phyloP scores from a whole-genome alignment of 805 yeast genomes.

The Schwanniomyces vanrijiae region DNA sequence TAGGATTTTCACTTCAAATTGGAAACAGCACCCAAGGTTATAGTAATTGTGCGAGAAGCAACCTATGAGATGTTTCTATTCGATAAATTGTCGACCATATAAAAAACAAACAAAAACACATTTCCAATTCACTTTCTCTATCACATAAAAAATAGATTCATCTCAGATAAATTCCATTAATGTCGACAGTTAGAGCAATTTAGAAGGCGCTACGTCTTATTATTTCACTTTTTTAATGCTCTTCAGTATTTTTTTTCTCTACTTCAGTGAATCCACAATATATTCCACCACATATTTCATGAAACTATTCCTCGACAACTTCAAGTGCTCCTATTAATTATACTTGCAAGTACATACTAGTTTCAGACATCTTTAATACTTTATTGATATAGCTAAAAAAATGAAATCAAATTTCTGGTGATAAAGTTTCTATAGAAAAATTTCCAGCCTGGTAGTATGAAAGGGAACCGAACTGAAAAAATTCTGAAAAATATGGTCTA shows the following conservation, averaged over 20 bases:
- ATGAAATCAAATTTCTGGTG: conserved; percentile 1
- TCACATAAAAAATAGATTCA: background rate
- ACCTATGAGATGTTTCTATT: background rate
- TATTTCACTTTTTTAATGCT: background rate
- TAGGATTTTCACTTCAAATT: background rate
- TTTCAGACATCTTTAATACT: conserved; percentile 31
- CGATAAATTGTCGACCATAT: background rate
- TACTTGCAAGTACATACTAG: conserved; percentile 26
- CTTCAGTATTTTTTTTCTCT: background rate
- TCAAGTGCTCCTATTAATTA: background rate
- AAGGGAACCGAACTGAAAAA: conserved; percentile 1
- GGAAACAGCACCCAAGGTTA: background rate
- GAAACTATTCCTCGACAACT: background rate
- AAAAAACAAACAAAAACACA: too few species aligned
- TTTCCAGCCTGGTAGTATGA: conserved; percentile 3
- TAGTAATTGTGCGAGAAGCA: background rate
- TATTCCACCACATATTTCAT: background rate
- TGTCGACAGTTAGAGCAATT: background rate
- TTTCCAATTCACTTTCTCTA: background rate
- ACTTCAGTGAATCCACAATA: background rate
- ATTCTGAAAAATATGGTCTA: conserved; percentile 6
- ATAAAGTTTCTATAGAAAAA: conserved; percentile 1
- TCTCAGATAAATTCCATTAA: background rate
- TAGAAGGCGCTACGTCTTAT: background rate
- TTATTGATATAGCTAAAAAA: conserved; percentile 8